A percentile compares a stretch with the other conserved stretches of the same genome.
phyloP scores from a whole-genome alignment of 2,329 filamentous ascomycete genomes.

The Aspergillus melleus region DNA sequence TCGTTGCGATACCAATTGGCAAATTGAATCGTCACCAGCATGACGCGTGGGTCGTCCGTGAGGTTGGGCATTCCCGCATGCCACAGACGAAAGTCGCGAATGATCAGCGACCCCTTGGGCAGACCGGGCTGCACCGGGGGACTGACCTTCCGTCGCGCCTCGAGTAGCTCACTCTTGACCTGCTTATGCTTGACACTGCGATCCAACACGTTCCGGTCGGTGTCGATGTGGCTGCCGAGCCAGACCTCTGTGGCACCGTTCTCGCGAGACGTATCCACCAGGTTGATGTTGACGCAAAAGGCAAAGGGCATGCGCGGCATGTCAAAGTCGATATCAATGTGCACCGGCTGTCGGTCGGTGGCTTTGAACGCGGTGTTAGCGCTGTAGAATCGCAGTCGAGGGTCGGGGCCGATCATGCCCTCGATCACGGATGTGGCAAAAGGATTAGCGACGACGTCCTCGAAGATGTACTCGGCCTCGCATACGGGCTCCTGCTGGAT shows the following conservation, averaged over 20 bases:
- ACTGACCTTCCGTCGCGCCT: conserved; percentile 30
- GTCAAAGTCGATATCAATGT: conserved; percentile 47
- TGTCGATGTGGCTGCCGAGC: conserved; percentile 50
- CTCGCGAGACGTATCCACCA: conserved; percentile 45
- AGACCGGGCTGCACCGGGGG: conserved; percentile 43
- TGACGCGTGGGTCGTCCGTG: conserved; percentile 44
- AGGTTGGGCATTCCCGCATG: conserved; percentile 53
- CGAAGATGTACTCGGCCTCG: conserved; percentile 34
- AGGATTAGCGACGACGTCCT: conserved; percentile 42
- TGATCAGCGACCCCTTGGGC: conserved; percentile 46
- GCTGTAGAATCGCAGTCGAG: conserved; percentile 39
- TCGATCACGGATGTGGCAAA: conserved; percentile 38
- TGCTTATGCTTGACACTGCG: conserved; percentile 19
- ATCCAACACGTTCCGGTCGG: conserved; percentile 27
- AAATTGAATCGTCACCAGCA: conserved; percentile 45
- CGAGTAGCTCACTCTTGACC: conserved; percentile 35
- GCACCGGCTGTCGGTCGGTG: conserved; percentile 40
- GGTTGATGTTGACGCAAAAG: conserved; percentile 49
- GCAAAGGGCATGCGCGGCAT: conserved; percentile 53
- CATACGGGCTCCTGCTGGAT: conserved; percentile 45
- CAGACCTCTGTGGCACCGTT: conserved; percentile 55
- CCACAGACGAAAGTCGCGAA: conserved; percentile 52
- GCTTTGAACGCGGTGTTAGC: conserved; percentile 44
- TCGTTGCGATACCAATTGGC: conserved; percentile 38
- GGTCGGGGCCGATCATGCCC: conserved; percentile 40